Conservation (phyloP, 768 basidiomycete genomes). For the Omphalotus guepiniiformis region DNA sequence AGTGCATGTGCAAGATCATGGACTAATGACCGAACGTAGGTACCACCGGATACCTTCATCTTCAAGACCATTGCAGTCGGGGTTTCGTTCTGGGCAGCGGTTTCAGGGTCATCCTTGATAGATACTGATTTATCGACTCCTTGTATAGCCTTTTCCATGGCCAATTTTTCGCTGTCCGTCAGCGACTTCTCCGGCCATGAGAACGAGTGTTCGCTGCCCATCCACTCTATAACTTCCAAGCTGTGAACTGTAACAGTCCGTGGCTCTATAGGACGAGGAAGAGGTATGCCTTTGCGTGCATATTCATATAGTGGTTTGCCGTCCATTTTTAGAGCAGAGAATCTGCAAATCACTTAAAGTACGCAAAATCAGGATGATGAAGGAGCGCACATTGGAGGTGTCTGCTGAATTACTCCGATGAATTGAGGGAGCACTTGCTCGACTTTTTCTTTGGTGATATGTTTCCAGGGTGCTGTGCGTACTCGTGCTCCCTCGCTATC, state of each 20-base stretch:
- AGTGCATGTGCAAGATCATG: conserved; percentile 87
- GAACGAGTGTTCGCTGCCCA: conserved; percentile 69
- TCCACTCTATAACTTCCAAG: conserved; percentile 77
- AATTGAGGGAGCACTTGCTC: conserved; percentile 68
- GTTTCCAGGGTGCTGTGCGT: conserved; percentile 71
- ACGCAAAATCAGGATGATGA: conserved; percentile 1
- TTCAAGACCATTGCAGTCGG: conserved; percentile 82
- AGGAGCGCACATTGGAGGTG: conserved; percentile 79
- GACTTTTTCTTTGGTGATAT: conserved; percentile 76
- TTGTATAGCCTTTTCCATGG: conserved; percentile 62
- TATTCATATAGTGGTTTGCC: conserved; percentile 95
- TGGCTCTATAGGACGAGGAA: conserved; percentile 91
- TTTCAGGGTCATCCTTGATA: conserved; percentile 34
- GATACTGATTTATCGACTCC: conserved; percentile 35
- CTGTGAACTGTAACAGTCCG: conserved; percentile 80
- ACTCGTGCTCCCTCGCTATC: conserved; percentile 87
- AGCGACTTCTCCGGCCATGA: conserved; percentile 72
- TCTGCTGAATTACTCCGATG: conserved; percentile 83
- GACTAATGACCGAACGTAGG: conserved; percentile 93
- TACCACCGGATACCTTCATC: conserved; percentile 95
- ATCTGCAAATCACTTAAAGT: conserved; percentile 44
- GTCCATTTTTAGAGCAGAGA: conserved; percentile 98
- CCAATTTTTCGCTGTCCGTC: conserved; percentile 60
- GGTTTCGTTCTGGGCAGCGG: conserved; percentile 14
- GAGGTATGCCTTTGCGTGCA: conserved; percentile 82